Base-by-base conservation (phyloP, 2,329 filamentous ascomycete genomes). In the Diaporthe amygdali region DNA sequence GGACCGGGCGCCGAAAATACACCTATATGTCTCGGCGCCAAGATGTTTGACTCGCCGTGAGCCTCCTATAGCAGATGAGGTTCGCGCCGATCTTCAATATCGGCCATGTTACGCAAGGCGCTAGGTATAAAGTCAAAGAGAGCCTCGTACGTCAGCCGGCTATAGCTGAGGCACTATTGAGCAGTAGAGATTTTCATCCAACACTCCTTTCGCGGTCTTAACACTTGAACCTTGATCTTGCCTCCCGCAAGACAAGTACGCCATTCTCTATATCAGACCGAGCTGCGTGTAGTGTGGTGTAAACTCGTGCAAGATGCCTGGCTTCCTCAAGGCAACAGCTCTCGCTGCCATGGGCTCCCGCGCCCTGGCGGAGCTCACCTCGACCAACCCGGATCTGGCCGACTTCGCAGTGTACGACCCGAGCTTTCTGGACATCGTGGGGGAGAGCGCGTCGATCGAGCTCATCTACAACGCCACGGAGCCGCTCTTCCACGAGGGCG, bases 401-500 rank as follows among this genome's bases (percentile, higher is more conserved):
- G 66, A 54, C 59, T 73, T 73, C 39, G 55, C 52, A 0, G 56
- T 73, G 27, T 46, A 61, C 34, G 49, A 71, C 52, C 34, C 37
- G 8, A 68, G 61, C 70, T 73, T 73, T 37, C 37, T 39, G n/a
- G 59, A 46, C 51, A 63, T 73, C 1, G 27, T 72, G 2, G 72
- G 72, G 8, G 14, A 37, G 5, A 73, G 39, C 17, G 68, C 72
- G 15, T 72, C 72, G 8, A 72, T 73, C 37, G 55, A 71, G 47
- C 72, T 73, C 32, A 69, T 73, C 37, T 49, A 66, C 46, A 72
- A 69, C 41, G 72, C 66, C 9, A 72, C 66, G 25, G 70, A 73
- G 22, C 39, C 70, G n/a, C 51, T 73, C 47, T 73, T 73, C 52
- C 72, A 73, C 54, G 72, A 73, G 46, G 72, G 63, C 1, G 66